Conservation (phyloP, 371 early-diverging fungal genomes). For the Parasitella parasitica region DNA sequence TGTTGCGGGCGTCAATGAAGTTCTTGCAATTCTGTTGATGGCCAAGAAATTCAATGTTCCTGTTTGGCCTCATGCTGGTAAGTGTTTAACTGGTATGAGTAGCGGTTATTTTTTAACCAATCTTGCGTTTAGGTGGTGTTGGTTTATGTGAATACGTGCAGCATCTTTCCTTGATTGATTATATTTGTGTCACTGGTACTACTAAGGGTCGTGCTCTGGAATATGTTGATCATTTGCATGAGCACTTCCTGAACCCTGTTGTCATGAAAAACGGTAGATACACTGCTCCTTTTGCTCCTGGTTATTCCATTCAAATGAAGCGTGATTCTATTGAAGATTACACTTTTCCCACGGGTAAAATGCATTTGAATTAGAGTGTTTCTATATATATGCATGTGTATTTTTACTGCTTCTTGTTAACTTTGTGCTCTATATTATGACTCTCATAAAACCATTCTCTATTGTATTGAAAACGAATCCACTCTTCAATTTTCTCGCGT, state of each 20-base stretch:
- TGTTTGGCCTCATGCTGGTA: conserved; percentile 52
- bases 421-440: no score
- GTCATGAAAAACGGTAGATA: conserved; percentile 45
- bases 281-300: conserved; percentile 40
- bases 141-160: conserved; percentile 53
- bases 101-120: no score
- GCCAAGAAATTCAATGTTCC: conserved; percentile 52
- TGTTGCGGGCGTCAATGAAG: conserved; percentile 52
- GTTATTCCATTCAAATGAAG: conserved; percentile 54
- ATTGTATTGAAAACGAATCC: no score
- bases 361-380: conserved; percentile 20
- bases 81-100: no score
- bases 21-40: conserved; percentile 53
- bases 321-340: conserved; percentile 49
- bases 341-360: conserved; percentile 44
- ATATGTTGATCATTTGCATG: conserved; percentile 54
- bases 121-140: conserved; percentile 28
- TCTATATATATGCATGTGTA: no score
- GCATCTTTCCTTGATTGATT: conserved; percentile 52
- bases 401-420: no score
- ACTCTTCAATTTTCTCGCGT: no score
- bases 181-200: conserved; percentile 48
- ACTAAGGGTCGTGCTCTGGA: conserved; percentile 47
- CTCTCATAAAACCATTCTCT: no score
- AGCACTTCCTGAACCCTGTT: conserved; percentile 49